Percentiles rank a stretch among this genome's conserved stretches.
Evolutionary conservation across 78 protist genomes (phyloP).

Genomic region (Andalucia godoyi): DNA sequence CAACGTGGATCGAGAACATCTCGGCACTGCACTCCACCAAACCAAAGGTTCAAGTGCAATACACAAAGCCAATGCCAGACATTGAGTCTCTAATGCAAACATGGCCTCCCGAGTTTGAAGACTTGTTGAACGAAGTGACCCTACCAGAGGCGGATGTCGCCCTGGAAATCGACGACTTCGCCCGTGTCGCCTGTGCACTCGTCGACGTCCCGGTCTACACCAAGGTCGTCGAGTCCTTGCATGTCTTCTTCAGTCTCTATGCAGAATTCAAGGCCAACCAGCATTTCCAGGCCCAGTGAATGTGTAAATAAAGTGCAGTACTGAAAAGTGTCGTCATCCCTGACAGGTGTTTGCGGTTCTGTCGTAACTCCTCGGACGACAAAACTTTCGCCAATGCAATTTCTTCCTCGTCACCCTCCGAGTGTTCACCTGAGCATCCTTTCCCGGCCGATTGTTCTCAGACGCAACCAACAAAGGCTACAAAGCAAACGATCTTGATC

Average conservation of each 20-base stretch:
- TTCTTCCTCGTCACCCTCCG: no score
- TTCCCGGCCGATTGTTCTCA: no score
- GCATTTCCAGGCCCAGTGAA: no score
- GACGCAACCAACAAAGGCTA: no score
- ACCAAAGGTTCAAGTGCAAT: conserved; percentile 22
- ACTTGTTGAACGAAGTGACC: conserved; percentile 4
- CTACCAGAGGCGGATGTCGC: conserved; percentile 7
- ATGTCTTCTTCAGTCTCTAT: conserved; percentile 56
- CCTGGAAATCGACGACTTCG: conserved; percentile 13
- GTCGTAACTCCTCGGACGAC: no score
- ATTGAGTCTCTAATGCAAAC: conserved; percentile 56
- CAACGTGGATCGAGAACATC: conserved; percentile 32
- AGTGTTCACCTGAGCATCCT: no score
- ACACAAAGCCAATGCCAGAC: conserved; percentile 60
- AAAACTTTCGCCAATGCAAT: no score
- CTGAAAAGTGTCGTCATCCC: no score
- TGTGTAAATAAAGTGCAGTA: no score
- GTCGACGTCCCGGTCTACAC: conserved; percentile 47
- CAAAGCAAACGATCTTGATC: no score
- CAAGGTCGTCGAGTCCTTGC: conserved; percentile 48
- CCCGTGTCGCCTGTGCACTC: conserved; percentile 34
- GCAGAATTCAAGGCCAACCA: conserved; percentile 38
- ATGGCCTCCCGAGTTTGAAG: conserved; percentile 50
- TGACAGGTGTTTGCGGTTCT: no score
- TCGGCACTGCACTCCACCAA: conserved; percentile 12